Conservation (phyloP, 2,329 filamentous ascomycete genomes). For the Polychaeton citri region DNA sequence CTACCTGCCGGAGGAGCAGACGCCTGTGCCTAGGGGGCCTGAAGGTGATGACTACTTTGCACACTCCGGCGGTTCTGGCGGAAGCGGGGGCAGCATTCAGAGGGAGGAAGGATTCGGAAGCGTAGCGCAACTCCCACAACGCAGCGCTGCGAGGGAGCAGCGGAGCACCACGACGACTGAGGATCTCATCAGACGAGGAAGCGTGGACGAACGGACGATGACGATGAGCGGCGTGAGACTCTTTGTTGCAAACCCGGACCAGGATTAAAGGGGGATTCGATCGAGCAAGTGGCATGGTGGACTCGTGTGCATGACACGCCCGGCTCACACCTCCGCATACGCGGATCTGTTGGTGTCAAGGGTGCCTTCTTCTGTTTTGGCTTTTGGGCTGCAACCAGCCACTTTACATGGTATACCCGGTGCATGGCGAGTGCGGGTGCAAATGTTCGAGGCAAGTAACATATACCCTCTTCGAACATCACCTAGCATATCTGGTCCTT, state of each 20-base stretch:
- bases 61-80: slow-evolving; percentile 26
- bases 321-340: too few species aligned
- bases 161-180: slow-evolving; percentile 56
- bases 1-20: slow-evolving; percentile 30
- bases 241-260: slow-evolving; percentile 76
- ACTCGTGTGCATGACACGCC: too few species aligned
- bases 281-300: too few species aligned
- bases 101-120: slow-evolving; percentile 43
- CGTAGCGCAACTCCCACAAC: slow-evolving; percentile 37
- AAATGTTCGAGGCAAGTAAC: too few species aligned
- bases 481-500: too few species aligned
- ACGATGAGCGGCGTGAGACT: slow-evolving; percentile 58
- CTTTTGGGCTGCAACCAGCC: too few species aligned
- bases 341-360: too few species aligned
- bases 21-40: slow-evolving; percentile 26
- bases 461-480: too few species aligned
- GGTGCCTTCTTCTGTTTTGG: too few species aligned
- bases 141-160: slow-evolving; percentile 24
- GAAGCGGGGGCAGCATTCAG: slow-evolving; percentile 31
- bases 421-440: too few species aligned
- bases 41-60: slow-evolving; percentile 28
- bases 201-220: slow-evolving; percentile 69
- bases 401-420: too few species aligned
- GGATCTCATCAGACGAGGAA: slow-evolving; percentile 62
- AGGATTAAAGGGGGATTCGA: too few species aligned